These are phyloP conservation scores for Colletotrichum agaves DNA, from an alignment of 2,329 filamentous ascomycete genomes.

Conservation along the genomic window DNA sequence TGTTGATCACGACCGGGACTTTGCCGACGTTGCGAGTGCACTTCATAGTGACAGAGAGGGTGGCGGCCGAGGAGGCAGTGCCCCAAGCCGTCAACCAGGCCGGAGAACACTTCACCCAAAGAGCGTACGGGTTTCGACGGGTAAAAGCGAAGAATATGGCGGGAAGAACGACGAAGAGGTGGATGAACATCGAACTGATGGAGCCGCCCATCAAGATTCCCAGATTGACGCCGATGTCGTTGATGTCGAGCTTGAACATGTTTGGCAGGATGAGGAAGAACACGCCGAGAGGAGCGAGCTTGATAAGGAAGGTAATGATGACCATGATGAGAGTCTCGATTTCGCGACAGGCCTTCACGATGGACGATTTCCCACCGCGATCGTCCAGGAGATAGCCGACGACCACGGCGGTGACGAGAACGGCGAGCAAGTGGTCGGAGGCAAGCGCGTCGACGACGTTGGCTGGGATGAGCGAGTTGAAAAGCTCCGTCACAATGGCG, in stretches of 20 bases:
- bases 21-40: conserved; percentile 45
- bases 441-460: conserved; percentile 60
- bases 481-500: conserved; percentile 59
- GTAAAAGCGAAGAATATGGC: conserved; percentile 53
- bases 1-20: conserved; percentile 44
- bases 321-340: conserved; percentile 59
- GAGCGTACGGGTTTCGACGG: conserved; percentile 57
- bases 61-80: conserved; percentile 63
- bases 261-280: conserved; percentile 64
- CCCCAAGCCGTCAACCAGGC: conserved; percentile 67
- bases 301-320: conserved; percentile 60
- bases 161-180: conserved; percentile 59
- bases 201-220: conserved; percentile 61
- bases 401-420: conserved; percentile 58
- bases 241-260: conserved; percentile 59
- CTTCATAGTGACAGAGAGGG: conserved; percentile 60
- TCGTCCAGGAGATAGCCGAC: conserved; percentile 58
- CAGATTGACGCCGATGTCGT: conserved; percentile 59
- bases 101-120: conserved; percentile 59
- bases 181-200: conserved; percentile 57
- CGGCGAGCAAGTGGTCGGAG: conserved; percentile 56
- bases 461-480: conserved; percentile 59
- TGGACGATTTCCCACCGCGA: conserved; percentile 46
- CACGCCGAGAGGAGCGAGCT: conserved; percentile 61
- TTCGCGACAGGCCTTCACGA: conserved; percentile 57